Evolutionary conservation across 1,284 basidiomycete genomes (phyloP), one percentile per base, ranked within the genome.

Genomic region (Stereum hirsutum): DNA sequence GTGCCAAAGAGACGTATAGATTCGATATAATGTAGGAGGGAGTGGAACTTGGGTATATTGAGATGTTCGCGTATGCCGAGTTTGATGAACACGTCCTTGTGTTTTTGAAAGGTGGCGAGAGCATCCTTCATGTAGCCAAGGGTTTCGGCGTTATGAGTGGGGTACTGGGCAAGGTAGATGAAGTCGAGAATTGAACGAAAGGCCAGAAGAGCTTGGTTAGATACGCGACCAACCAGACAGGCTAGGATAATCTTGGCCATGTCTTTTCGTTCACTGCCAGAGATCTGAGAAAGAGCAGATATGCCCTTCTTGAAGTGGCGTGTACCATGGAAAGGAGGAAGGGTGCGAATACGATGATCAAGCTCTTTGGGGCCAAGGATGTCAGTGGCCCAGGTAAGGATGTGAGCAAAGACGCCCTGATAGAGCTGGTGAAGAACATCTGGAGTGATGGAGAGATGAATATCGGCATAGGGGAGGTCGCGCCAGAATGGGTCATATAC

Each of bases 351-450:
- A 1, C 52, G 49, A 0, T 33, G 38, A 37, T 58, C 53, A 1
- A 58, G 10, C 15, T 57, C 55, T 3, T 21, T 31, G 2, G 43
- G 37, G 3, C 46, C 46, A 0, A 46, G 39, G 1, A 45, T 6
- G 1, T 8, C 23, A 1, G 28, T 48, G 8, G 36, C 52, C 59
- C 61, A 63, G 14, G 50, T 42, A 2, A 58, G 48, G 10, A 61
- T 38, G 40, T 61, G 58, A 31, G 57, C 53, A 43, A 61, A 57
- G 3, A 60, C 49, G 2, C 61, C 57, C 41, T 62, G 56, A 47
- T 59, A 53, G 1, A 60, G 44, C 42, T 62, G 57, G 43, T 63
- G 60, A 15, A 60, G 46, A 27, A 60, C 40, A 44, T 63, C 58
- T 5, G 60, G 57, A 1, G 57, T 58, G 34, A 62, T 45, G 27